Evolutionary conservation across 306 rosid species (phyloP).

Genomic region (Delonix regia): DNA sequence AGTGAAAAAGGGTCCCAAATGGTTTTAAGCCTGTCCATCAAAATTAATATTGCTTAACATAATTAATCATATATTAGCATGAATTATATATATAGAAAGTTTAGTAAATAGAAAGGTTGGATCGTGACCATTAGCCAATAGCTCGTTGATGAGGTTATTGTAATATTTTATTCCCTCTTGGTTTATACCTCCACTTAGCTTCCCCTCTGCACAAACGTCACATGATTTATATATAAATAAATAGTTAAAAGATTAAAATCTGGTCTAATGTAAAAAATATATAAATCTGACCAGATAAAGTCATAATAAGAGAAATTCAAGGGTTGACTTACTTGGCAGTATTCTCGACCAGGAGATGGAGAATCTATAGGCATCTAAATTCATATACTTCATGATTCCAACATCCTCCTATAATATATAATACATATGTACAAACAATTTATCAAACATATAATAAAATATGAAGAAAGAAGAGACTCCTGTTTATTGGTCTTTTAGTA

Average conservation of each 20-base stretch:
- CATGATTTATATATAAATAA: neutral
- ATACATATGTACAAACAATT: neutral
- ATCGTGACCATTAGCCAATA: constrained; percentile 51
- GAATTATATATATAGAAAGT: neutral
- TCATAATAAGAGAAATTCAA: neutral
- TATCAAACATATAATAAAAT: neutral
- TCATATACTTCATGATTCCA: constrained; percentile 55
- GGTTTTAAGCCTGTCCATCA: constrained; percentile 41
- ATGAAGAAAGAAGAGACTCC: neutral
- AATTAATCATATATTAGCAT: neutral
- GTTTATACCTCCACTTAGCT: constrained; percentile 58
- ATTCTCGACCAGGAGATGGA: constrained; percentile 77
- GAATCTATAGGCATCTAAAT: constrained; percentile 65
- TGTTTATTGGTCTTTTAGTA: neutral
- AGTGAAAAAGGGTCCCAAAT: constrained; percentile 53
- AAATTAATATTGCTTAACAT: neutral
- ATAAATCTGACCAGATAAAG: neutral
- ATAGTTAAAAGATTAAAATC: neutral
- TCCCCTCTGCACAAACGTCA: constrained; percentile 58
- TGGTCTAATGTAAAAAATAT: neutral
- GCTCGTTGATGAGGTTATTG: constrained; percentile 43
- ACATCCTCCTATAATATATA: constrained; percentile 58
- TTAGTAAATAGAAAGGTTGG: neutral
- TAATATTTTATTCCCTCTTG: constrained; percentile 46
- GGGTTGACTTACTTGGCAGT: constrained; percentile 55